phyloP scores from a whole-genome alignment of 768 basidiomycete genomes.

The Psilocybe cubensis region DNA sequence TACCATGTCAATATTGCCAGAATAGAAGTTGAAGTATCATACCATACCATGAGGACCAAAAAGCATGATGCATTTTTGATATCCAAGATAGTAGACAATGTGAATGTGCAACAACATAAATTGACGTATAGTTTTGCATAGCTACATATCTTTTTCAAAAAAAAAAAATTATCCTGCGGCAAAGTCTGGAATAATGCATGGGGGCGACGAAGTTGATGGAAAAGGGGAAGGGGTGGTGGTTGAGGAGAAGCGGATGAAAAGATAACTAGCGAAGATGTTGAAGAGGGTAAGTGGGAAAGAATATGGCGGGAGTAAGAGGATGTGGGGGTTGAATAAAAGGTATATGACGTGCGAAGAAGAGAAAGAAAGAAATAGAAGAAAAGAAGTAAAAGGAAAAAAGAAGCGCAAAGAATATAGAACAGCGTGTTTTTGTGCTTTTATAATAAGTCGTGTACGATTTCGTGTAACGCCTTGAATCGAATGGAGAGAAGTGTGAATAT shows the following conservation, averaged over 20 bases:
- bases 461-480: constrained; percentile 10
- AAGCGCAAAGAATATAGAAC: constrained; percentile 33
- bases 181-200: background rate
- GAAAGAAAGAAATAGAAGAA: constrained; percentile 23
- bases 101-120: constrained; percentile 1
- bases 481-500: constrained; percentile 12
- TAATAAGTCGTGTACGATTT: constrained; percentile 12
- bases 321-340: constrained; percentile 16
- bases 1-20: background rate
- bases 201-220: background rate
- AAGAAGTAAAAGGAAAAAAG: constrained; percentile 33
- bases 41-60: background rate
- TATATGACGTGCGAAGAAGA: constrained; percentile 11
- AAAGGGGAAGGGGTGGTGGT: constrained; percentile 10
- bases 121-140: background rate
- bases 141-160: constrained; percentile 1
- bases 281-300: constrained; percentile 20
- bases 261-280: constrained; percentile 25
- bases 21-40: background rate
- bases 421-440: constrained; percentile 54
- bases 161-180: background rate
- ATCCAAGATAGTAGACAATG: background rate
- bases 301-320: constrained; percentile 10
- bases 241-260: too few species aligned
- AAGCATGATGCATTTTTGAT: constrained; percentile 1